These are phyloP conservation scores for Penicillium concentricum DNA, from an alignment of 2,329 filamentous ascomycete genomes.

Conservation along the genomic window DNA sequence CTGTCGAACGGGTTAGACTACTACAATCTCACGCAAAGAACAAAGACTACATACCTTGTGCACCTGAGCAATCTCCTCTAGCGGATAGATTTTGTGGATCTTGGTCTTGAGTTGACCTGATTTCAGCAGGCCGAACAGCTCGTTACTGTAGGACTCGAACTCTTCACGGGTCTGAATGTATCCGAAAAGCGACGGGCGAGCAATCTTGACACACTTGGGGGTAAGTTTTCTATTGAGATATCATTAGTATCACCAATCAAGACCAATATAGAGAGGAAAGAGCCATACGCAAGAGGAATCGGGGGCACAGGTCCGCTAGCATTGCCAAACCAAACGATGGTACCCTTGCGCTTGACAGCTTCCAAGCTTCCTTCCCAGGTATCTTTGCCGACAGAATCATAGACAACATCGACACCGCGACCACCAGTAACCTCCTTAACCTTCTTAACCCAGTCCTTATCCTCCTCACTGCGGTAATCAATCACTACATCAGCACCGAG, in stretches of 20 bases:
- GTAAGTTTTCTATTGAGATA: conserved; percentile 47
- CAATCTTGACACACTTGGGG: conserved; percentile 73
- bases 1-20: conserved; percentile 23
- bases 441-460: conserved; percentile 72
- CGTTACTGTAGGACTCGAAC: conserved; percentile 65
- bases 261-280: background rate
- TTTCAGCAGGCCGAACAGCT: conserved; percentile 71
- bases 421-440: conserved; percentile 82
- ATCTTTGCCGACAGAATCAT: conserved; percentile 80
- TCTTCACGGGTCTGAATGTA: conserved; percentile 71
- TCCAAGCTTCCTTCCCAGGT: conserved; percentile 80
- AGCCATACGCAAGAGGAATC: conserved; percentile 58
- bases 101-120: conserved; percentile 68
- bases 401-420: conserved; percentile 72
- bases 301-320: conserved; percentile 77
- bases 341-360: conserved; percentile 73
- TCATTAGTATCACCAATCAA: conserved; percentile 9
- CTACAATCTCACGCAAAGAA: background rate
- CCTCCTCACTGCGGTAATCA: conserved; percentile 80
- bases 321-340: conserved; percentile 76
- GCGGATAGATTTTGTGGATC: conserved; percentile 74
- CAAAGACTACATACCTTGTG: conserved; percentile 52
- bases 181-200: conserved; percentile 70
- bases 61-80: conserved; percentile 69
- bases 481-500: conserved; percentile 69